phyloP scores from a whole-genome alignment of 495 filamentous ascomycete genomes.

The Mycothermus thermophilus region DNA sequence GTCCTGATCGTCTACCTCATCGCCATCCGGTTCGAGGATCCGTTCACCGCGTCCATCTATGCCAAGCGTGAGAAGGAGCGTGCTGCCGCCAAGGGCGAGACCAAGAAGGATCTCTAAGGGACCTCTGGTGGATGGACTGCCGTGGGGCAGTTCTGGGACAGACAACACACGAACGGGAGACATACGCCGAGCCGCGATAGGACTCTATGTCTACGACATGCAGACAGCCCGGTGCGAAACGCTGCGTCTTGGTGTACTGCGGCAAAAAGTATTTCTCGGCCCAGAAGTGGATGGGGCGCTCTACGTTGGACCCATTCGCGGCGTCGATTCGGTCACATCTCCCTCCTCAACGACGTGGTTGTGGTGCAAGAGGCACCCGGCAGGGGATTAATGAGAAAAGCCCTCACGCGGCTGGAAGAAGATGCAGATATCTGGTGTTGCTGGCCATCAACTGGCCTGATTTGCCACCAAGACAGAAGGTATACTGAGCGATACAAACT shows the following conservation, averaged over 20 bases:
- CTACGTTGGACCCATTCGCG: neutral
- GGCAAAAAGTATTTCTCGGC: neutral
- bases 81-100: slow-evolving; percentile 18
- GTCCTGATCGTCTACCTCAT: slow-evolving; percentile 71
- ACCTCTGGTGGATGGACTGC: neutral
- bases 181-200: slow-evolving; percentile 6
- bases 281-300: neutral
- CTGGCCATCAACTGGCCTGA: slow-evolving; percentile 21
- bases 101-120: slow-evolving; percentile 33
- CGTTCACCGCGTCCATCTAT: slow-evolving; percentile 93
- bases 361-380: slow-evolving; percentile 14
- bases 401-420: slow-evolving; percentile 5
- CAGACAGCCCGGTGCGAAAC: slow-evolving; percentile 1
- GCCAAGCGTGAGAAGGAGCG: slow-evolving; percentile 62
- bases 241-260: slow-evolving; percentile 1
- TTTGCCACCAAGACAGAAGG: slow-evolving; percentile 8
- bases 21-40: slow-evolving; percentile 84
- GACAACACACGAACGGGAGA: slow-evolving; percentile 6
- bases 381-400: slow-evolving; percentile 5
- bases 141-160: slow-evolving; percentile 1
- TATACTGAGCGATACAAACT: slow-evolving; percentile 1
- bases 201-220: neutral
- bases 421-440: slow-evolving; percentile 4
- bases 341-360: slow-evolving; percentile 17
- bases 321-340: neutral